Conservation (phyloP, 768 basidiomycete species). For the Boletus tylopilopsis region DNA sequence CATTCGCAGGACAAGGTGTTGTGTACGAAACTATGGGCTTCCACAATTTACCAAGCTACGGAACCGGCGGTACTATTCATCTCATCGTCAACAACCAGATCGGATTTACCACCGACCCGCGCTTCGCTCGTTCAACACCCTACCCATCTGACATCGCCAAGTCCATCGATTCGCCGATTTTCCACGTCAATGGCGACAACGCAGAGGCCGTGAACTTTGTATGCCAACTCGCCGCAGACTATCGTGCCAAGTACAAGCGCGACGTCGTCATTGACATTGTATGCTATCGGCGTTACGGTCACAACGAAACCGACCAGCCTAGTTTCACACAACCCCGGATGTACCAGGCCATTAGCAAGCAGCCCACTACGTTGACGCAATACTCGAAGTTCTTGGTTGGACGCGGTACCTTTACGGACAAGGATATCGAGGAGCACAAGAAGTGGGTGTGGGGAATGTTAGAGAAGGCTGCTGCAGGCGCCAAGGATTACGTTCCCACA, state of each 20-base stretch:
- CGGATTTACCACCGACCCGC: constrained; percentile 98
- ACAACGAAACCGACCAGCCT: constrained; percentile 99
- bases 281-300: constrained; percentile 98
- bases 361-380: constrained; percentile 86
- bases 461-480: constrained; percentile 89
- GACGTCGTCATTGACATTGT: constrained; percentile 99
- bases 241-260: constrained; percentile 97
- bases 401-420: constrained; percentile 91
- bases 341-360: constrained; percentile 95
- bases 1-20: constrained; percentile 96
- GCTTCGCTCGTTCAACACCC: constrained; percentile 95
- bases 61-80: constrained; percentile 97
- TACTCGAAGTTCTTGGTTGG: constrained; percentile 90
- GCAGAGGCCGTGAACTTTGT: constrained; percentile 98
- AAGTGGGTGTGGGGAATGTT: constrained; percentile 99
- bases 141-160: constrained; percentile 99
- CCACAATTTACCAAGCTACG: constrained; percentile 91
- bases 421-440: constrained; percentile 97
- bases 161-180: constrained; percentile 96
- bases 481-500: constrained; percentile 94
- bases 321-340: constrained; percentile 98
- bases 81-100: constrained; percentile 99
- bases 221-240: constrained; percentile 96
- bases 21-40: constrained; percentile 99
- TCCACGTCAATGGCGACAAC: constrained; percentile 99